Evolutionary conservation across 1,284 basidiomycete species (phyloP).

Genomic region (Marasmius oreades): DNA sequence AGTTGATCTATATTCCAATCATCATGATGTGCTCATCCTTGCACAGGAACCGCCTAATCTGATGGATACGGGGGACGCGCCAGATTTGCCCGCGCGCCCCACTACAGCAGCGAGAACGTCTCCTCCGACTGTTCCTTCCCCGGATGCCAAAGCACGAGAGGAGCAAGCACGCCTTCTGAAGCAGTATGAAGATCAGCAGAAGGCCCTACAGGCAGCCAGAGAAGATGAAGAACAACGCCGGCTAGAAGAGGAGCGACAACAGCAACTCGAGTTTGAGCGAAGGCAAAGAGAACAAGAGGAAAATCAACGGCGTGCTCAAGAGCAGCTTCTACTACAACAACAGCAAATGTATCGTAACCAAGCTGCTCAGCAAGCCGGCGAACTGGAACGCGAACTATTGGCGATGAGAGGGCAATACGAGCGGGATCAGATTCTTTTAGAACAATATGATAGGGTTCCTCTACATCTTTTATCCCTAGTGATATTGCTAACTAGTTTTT

Average conservation of each 20-base stretch:
- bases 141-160: conserved; percentile 76
- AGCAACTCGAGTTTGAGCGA: conserved; percentile 89
- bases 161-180: conserved; percentile 96
- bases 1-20: conserved; percentile 17
- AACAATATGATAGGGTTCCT: conserved; percentile 93
- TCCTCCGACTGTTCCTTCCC: conserved; percentile 64
- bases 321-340: conserved; percentile 80
- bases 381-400: conserved; percentile 89
- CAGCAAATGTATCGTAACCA: conserved; percentile 74
- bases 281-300: conserved; percentile 88
- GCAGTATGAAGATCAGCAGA: conserved; percentile 96
- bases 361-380: conserved; percentile 64
- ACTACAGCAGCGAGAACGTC: conserved; percentile 53
- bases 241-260: conserved; percentile 74
- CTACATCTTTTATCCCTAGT: background rate
- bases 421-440: conserved; percentile 95
- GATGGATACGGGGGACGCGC: conserved; percentile 77
- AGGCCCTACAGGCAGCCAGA: conserved; percentile 73
- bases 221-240: conserved; percentile 83
- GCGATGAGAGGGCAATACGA: conserved; percentile 97
- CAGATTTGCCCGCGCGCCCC: conserved; percentile 87
- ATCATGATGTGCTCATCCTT: background rate
- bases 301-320: conserved; percentile 85
- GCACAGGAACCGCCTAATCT: conserved; percentile 89
- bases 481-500: conserved; percentile 10